Evolutionary conservation across 352 stramenopile species (phyloP), one percentile per base, ranked within the genome.

Genomic region (Phytophthora multivora): DNA sequence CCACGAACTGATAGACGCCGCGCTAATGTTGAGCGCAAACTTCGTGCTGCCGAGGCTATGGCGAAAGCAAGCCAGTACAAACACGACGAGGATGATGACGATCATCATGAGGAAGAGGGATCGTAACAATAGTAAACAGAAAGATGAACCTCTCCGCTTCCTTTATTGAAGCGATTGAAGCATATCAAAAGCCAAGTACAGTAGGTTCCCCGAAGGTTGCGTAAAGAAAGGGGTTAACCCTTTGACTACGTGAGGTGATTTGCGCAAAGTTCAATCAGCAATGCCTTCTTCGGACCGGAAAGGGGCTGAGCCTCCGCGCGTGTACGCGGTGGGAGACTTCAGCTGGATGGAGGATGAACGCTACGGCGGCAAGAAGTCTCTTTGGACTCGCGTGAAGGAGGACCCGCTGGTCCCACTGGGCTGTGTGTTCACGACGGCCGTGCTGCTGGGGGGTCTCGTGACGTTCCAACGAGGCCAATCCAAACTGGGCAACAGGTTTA

Each of bases 401-500:
- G 84, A 95, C 31, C 86, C 86, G 46, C 74, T 93, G 19, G 86
- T 95, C 56, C 86, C 86, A 2, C 33, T 91, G 11, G 86, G 86
- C 55, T 92, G 82, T 43, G 69, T 71, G n/a, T 41, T 83, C 16
- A 95, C 86, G 5, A 66, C 77, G 15, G 70, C 63, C 15, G 77
- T 95, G 60, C 70, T 95, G 28, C 23, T 86, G 3, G 86, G 86
- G 35, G 86, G 86, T 1, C 73, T 93, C 40, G 53, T 72, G 31
- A 90, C 86, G 19, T 95, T 95, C 47, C 71, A 89, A 43, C 73
- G 55, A 25, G 84, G 83, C 31, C 77, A 90, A 36, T 90, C 84
- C 41, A 88, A 89, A 65, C 75, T 91, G 35, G 75, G 80, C 53
- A 91, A 93, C 63, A 75, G 76, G 41, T 95, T 93, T 63, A 95